Evolutionary conservation across 1,139 yeast genomes (phyloP).

Genomic region (Nematodospora anomalae): DNA sequence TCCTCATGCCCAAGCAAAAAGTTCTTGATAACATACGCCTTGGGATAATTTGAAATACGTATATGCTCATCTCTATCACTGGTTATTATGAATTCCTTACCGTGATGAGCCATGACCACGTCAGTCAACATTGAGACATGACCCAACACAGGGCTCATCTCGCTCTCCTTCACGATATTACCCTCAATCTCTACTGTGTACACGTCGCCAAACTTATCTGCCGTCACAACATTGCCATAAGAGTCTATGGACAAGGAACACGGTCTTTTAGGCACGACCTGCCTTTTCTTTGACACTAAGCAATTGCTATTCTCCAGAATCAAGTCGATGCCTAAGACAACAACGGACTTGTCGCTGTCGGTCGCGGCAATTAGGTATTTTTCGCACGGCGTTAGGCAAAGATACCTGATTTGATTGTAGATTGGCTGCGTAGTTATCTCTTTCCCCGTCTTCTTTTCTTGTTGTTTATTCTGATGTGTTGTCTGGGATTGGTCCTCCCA

Average conservation of each 20-base stretch:
- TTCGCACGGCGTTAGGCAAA: constrained; percentile 52
- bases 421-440: constrained; percentile 47
- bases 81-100: constrained; percentile 62
- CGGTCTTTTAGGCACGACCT: constrained; percentile 86
- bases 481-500: constrained; percentile 51
- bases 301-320: constrained; percentile 27
- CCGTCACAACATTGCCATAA: constrained; percentile 58
- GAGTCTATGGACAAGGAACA: constrained; percentile 67
- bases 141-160: constrained; percentile 72
- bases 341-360: constrained; percentile 79
- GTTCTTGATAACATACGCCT: constrained; percentile 71
- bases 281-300: constrained; percentile 61
- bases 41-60: constrained; percentile 80
- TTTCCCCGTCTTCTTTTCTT: constrained; percentile 13
- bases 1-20: constrained; percentile 88
- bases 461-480: constrained; percentile 45
- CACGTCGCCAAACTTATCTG: constrained; percentile 98
- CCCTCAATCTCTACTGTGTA: constrained; percentile 52
- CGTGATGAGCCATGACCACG: constrained; percentile 47
- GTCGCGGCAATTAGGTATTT: constrained; percentile 64
- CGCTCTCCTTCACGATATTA: constrained; percentile 36
- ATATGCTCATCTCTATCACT: constrained; percentile 97
- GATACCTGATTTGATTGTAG: constrained; percentile 63
- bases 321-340: constrained; percentile 53
- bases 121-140: constrained; percentile 96